These are phyloP conservation scores for Helenozyma rhizophorensis DNA, from an alignment of 805 yeast species.

Conservation along the genomic window DNA sequence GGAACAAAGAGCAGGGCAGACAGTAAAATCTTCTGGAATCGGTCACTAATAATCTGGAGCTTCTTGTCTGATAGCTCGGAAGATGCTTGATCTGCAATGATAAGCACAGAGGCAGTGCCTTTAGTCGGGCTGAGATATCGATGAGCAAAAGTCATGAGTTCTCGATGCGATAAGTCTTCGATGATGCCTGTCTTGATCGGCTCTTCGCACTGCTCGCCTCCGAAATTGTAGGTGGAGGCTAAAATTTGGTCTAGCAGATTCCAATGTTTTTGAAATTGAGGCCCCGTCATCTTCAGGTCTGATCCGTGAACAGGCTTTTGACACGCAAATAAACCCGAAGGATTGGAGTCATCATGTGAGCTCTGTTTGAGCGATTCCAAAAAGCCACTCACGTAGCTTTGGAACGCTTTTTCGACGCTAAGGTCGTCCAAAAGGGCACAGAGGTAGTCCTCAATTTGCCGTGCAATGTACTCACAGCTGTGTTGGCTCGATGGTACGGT, in stretches of 20 bases:
- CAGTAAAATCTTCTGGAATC: not conserved
- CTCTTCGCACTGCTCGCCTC: constrained; percentile 26
- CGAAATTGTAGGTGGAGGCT: constrained; percentile 39
- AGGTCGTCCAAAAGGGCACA: constrained; percentile 30
- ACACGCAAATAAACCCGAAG: constrained; percentile 21
- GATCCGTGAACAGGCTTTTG: constrained; percentile 26
- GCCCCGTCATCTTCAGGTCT: constrained; percentile 16
- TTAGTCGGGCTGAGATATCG: too few species aligned
- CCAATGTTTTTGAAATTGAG: constrained; percentile 34
- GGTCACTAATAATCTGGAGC: not conserved
- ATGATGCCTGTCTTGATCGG: too few species aligned
- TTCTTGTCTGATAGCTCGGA: constrained; percentile 2
- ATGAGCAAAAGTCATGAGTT: constrained; percentile 29
- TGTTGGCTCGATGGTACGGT: constrained; percentile 50
- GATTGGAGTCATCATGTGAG: constrained; percentile 3
- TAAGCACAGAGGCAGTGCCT: constrained; percentile 35
- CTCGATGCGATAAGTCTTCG: too few species aligned
- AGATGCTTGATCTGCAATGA: constrained; percentile 12
- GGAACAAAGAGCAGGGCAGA: constrained; percentile 2
- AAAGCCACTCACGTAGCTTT: constrained; percentile 29
- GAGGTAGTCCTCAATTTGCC: constrained; percentile 47
- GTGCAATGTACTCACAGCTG: constrained; percentile 37
- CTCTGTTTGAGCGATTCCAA: constrained; percentile 14
- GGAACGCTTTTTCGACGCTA: constrained; percentile 31
- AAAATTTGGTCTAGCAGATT: constrained; percentile 47